These are phyloP conservation scores for Entelexis sorbosivorans DNA, from an alignment of 1,139 yeast species.

Conservation along the genomic window DNA sequence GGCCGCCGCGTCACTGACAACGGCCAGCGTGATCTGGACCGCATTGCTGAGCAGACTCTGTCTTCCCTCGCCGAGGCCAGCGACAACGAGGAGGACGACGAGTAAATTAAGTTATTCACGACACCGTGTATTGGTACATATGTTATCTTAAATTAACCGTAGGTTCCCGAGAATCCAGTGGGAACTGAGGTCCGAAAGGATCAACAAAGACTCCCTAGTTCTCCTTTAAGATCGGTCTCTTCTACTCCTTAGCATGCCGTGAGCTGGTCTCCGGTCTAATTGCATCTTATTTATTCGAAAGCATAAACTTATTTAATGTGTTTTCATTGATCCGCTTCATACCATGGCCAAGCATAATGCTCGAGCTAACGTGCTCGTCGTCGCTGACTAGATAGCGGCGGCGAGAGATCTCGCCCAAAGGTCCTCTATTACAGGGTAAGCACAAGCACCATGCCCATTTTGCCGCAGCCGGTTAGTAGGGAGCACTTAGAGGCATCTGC, in stretches of 20 bases:
- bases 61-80: slow-evolving; percentile 70
- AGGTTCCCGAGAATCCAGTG: slow-evolving; percentile 23
- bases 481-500: no score
- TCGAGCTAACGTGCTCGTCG: no score
- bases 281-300: neutral
- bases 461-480: no score
- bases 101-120: slow-evolving; percentile 15
- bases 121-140: slow-evolving; percentile 11
- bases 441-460: no score
- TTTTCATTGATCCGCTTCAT: neutral
- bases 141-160: slow-evolving; percentile 15
- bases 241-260: neutral
- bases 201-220: slow-evolving; percentile 7
- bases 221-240: neutral
- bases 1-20: slow-evolving; percentile 99
- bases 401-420: no score
- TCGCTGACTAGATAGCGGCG: no score
- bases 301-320: neutral
- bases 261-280: neutral
- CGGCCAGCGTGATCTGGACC: slow-evolving; percentile 99
- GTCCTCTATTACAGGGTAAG: no score
- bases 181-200: slow-evolving; percentile 23
- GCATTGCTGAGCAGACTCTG: slow-evolving; percentile 99
- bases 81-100: slow-evolving; percentile 34
- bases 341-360: neutral